Evolutionary conservation across 371 early-diverging fungal species (phyloP).

Genomic region (Mucor irregularis): DNA sequence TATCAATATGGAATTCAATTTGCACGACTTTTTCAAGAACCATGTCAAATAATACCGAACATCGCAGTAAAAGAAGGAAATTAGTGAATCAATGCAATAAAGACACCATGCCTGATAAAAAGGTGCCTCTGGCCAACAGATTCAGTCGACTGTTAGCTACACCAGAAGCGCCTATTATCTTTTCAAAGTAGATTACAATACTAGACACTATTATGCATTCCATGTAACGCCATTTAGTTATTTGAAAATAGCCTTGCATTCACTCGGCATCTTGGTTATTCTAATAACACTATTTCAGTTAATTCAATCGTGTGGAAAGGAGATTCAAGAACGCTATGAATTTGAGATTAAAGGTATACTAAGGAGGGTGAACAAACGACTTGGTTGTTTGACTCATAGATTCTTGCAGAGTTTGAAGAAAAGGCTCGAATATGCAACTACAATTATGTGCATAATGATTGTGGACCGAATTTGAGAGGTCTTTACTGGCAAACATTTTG

Average conservation of each 20-base stretch:
- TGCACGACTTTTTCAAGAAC: too few relatives aligned
- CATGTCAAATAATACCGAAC: too few relatives aligned
- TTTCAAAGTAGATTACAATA: too few relatives aligned
- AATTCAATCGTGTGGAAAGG: background rate
- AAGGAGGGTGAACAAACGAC: too few relatives aligned
- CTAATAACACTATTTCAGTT: background rate
- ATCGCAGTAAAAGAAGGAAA: too few relatives aligned
- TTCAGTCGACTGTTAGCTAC: too few relatives aligned
- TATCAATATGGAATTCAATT: too few relatives aligned
- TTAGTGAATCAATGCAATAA: too few relatives aligned
- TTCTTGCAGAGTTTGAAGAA: conserved; percentile 2
- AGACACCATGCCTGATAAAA: too few relatives aligned
- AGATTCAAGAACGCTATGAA: background rate
- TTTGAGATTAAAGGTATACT: background rate
- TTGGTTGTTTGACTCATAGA: background rate
- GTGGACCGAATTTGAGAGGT: conserved; percentile 18
- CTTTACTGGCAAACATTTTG: conserved; percentile 12
- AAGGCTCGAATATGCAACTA: conserved; percentile 8
- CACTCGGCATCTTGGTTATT: background rate
- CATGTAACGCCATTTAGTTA: too few relatives aligned
- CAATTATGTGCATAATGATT: conserved; percentile 8
- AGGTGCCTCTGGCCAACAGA: too few relatives aligned
- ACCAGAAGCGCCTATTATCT: conserved; percentile 8
- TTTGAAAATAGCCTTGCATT: background rate
- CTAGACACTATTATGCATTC: too few relatives aligned